These are phyloP conservation scores for Ogataea pignaliae DNA, from an alignment of 805 yeast genomes.

Conservation along the genomic window DNA sequence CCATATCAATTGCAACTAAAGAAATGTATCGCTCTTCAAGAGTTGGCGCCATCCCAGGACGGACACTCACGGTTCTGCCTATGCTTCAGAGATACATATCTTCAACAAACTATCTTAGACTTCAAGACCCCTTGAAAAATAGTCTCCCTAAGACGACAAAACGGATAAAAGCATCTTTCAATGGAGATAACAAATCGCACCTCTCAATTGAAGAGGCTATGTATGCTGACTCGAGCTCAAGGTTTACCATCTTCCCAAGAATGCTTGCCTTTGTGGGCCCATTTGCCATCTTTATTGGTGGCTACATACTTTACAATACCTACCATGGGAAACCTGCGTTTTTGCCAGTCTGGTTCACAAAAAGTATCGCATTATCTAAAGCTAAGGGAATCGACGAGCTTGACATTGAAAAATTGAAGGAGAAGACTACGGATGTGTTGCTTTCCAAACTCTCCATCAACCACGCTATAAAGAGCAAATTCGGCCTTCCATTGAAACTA, in stretches of 20 bases:
- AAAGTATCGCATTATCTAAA: slow-evolving; percentile 22
- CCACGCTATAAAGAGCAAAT: slow-evolving; percentile 20
- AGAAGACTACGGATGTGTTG: slow-evolving; percentile 21
- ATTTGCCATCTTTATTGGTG: slow-evolving; percentile 17
- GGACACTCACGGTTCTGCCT: too few species aligned
- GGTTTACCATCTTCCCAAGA: too few species aligned
- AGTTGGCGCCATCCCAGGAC: too few species aligned
- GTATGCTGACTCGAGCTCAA: neutral
- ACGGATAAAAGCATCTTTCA: too few species aligned
- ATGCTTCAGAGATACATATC: too few species aligned
- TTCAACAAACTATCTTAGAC: neutral
- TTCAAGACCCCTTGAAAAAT: neutral
- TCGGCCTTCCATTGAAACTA: slow-evolving; percentile 31
- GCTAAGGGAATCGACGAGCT: slow-evolving; percentile 24
- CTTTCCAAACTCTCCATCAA: slow-evolving; percentile 29
- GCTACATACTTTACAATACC: slow-evolving; percentile 28
- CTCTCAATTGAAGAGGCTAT: slow-evolving; percentile 2
- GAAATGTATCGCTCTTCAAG: too few species aligned
- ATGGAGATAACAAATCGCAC: neutral
- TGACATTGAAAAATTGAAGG: slow-evolving; percentile 26
- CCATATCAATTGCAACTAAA: too few species aligned
- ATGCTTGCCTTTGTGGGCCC: slow-evolving; percentile 15
- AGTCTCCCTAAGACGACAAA: neutral
- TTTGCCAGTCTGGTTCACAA: slow-evolving; percentile 28
- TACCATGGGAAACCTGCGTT: slow-evolving; percentile 27